These are phyloP conservation scores for Pittosporum tobira DNA, from an alignment of 129 eudicot genomes.

Conservation along the genomic window DNA sequence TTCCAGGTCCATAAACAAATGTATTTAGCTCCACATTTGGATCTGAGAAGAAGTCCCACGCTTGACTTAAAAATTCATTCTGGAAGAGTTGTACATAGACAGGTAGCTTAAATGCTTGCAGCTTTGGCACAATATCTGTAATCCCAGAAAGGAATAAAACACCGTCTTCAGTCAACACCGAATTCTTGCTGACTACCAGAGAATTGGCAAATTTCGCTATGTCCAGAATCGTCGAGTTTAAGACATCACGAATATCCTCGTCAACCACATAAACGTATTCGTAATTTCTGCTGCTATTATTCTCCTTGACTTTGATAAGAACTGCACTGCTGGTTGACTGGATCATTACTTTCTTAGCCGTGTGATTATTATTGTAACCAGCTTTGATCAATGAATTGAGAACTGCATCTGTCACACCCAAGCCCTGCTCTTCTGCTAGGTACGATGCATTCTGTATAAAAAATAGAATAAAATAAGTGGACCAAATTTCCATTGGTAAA, in stretches of 20 bases:
- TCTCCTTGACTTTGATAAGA: conserved; percentile 42
- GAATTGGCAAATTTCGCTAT: conserved; percentile 59
- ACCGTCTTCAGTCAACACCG: conserved; percentile 51
- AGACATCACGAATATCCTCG: conserved; percentile 50
- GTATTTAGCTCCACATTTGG: conserved; percentile 61
- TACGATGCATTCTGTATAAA: conserved; percentile 70
- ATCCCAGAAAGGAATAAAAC: conserved; percentile 32
- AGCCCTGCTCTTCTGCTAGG: conserved; percentile 37
- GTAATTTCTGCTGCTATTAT: conserved; percentile 34
- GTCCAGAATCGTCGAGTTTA: conserved; percentile 52
- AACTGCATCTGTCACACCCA: conserved; percentile 37
- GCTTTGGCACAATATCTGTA: conserved; percentile 49
- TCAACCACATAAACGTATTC: conserved; percentile 67
- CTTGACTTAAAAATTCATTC: conserved; percentile 69
- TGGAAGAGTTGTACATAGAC: conserved; percentile 53
- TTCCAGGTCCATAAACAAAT: conserved; percentile 21
- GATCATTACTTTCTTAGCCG: conserved; percentile 52
- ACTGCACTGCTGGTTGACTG: conserved; percentile 67
- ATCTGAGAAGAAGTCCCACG: conserved; percentile 87
- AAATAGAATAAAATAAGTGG: too few relatives aligned
- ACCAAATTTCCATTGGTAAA: too few relatives aligned
- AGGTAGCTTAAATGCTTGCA: conserved; percentile 48
- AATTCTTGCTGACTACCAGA: conserved; percentile 49
- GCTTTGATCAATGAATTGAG: conserved; percentile 28
- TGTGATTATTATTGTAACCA: conserved; percentile 35